These are phyloP conservation scores for Pyrenochaeta sp. DNA, from an alignment of 2,329 filamentous ascomycete species.

Conservation along the genomic window DNA sequence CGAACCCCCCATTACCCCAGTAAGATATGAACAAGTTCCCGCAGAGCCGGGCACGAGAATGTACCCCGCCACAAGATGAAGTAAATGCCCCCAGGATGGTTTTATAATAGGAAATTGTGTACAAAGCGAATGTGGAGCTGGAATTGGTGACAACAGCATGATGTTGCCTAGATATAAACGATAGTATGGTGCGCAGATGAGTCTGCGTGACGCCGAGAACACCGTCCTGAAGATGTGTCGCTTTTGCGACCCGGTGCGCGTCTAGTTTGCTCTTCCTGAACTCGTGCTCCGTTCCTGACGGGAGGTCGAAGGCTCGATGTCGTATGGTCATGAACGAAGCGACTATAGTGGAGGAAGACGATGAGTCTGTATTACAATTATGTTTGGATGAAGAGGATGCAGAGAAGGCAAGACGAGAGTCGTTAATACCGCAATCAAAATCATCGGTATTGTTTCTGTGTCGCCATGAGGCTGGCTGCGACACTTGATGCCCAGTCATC, in stretches of 20 bases:
- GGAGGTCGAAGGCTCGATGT: slow-evolving; percentile 39
- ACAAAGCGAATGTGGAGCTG: slow-evolving; percentile 31
- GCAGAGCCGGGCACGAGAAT: slow-evolving; percentile 19
- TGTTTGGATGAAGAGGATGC: slow-evolving; percentile 35
- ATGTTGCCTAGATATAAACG: slow-evolving; percentile 30
- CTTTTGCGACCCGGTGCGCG: slow-evolving; percentile 30
- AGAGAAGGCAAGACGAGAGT: slow-evolving; percentile 33
- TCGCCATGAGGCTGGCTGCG: slow-evolving; percentile 69
- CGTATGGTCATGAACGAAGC: slow-evolving; percentile 44
- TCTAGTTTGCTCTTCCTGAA: slow-evolving; percentile 31
- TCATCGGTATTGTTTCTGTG: slow-evolving; percentile 48
- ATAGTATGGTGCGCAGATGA: slow-evolving; percentile 31
- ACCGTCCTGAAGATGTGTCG: slow-evolving; percentile 37
- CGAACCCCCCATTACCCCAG: slow-evolving; percentile 8
- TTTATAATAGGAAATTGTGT: slow-evolving; percentile 29
- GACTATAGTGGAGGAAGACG: slow-evolving; percentile 35
- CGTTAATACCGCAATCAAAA: slow-evolving; percentile 17
- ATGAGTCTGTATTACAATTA: slow-evolving; percentile 41
- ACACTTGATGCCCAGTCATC: slow-evolving; percentile 89
- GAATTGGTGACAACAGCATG: slow-evolving; percentile 25
- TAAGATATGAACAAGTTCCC: slow-evolving; percentile 24
- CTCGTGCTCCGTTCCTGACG: slow-evolving; percentile 49
- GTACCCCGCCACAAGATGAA: slow-evolving; percentile 20
- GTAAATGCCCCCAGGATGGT: slow-evolving; percentile 35
- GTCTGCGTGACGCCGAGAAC: slow-evolving; percentile 35